A percentile compares a stretch with the other conserved stretches of the same genome.
Evolutionary conservation across 352 stramenopile genomes (phyloP).

Genomic region (Blastocystis hominis): DNA sequence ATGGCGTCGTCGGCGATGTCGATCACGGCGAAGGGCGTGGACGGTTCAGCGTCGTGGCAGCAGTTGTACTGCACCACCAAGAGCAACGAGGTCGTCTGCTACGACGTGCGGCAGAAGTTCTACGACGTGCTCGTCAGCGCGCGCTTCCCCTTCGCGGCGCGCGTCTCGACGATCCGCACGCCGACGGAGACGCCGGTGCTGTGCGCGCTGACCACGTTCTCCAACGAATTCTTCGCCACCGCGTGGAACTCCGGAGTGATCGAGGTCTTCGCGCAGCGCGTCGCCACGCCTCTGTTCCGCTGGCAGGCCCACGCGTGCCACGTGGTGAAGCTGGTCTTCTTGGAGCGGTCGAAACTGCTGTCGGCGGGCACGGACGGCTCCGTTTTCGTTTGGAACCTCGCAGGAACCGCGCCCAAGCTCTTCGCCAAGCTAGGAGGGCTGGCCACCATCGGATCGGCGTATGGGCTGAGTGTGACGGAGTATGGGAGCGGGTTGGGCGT

Average conservation of each 20-base stretch:
- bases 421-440: not conserved
- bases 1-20: constrained; percentile 21
- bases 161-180: not conserved
- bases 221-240: not conserved
- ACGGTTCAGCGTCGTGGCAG: constrained; percentile 4
- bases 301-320: constrained; percentile 1
- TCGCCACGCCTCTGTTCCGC: not conserved
- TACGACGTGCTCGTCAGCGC: constrained; percentile 20
- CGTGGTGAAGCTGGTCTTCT: constrained; percentile 25
- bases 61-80: constrained; percentile 23
- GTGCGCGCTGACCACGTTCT: not conserved
- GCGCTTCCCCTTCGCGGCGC: not conserved
- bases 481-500: not conserved
- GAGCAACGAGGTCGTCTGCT: constrained; percentile 37
- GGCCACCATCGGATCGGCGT: not conserved
- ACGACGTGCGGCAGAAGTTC: constrained; percentile 54
- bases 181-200: not conserved
- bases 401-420: not conserved
- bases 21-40: constrained; percentile 47
- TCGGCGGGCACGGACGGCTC: constrained; percentile 27
- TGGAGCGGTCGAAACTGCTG: not conserved
- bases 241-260: constrained; percentile 30
- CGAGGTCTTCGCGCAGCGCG: constrained; percentile 7
- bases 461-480: not conserved
- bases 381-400: constrained; percentile 17